Base-by-base conservation (phyloP, 345 rosid genomes). In the Hevea brasiliensis region DNA sequence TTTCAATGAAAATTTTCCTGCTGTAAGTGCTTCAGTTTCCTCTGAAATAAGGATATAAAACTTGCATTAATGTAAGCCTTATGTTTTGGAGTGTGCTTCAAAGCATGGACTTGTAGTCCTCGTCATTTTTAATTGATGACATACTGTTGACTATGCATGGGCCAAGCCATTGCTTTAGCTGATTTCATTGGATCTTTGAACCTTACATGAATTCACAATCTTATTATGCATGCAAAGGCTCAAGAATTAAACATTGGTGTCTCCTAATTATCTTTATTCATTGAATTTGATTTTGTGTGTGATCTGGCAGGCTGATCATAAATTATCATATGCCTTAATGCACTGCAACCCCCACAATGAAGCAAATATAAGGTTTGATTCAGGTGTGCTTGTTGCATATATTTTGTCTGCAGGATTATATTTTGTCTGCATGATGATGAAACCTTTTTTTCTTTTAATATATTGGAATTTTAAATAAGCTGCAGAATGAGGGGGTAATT, bases 1-100 rank as follows among this genome's bases (percentile, higher is more conserved):
- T 74, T 91, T 87, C 82, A 95, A 95, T 81, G 99, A 95, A 84
- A 95, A 95, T 76, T 95, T 92, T 81, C 88, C 83, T 47, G 93
- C 94, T 66, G 99, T 95, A 81, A 91, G 99, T 74, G 13, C 51
- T 68, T 47, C 53, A 50, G 60, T 26, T 57, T 54, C 72, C 20
- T 65, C 18, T 57, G 70, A 17, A 57, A 29, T 64, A 59, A 13
- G 61, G 53, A 7, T 57, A 53, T 62, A 6, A 42, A 44, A 47
- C 27, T 74, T 65, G 21, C 17, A 14, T 20, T 18, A 17, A 6
- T 50, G n/a, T 50, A 15, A 15, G n/a, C 55, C 55, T 50, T 50
- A 15, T 3, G n/a, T 15, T 50, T 50, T 50, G 18, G 18, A 20
- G n/a, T 17, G 7, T 50, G n/a, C 55, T 17, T 50, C 55, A 50